Base-by-base conservation (phyloP, 169 alveolate species). In the Blepharisma undulans region DNA sequence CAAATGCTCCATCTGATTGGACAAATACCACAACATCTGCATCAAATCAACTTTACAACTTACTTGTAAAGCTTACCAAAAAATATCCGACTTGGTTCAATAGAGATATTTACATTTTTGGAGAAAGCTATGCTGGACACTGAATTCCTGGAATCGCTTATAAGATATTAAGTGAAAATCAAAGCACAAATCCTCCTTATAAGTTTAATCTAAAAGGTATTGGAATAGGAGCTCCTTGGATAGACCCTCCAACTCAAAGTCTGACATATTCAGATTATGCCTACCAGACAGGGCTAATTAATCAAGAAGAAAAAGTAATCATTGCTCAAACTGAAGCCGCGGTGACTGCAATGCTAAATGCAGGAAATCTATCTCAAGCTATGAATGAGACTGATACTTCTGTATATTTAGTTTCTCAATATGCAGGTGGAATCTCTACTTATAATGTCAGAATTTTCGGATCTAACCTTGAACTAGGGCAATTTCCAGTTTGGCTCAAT, bases 41-140 rank as follows among this genome's bases (percentile, higher is more conserved):
- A 4, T 34, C 92, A 14, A 16, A 89, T 71, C 59, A 89, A n/a
- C 86, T 89, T 5, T 89, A 89, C 86, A 81, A 74, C 5, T 80
- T 89, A 18, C 80, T 89, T 18, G 30, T 34, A 7, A 77, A 25
- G 25, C 85, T 89, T 16, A 84, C 71, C 10, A 27, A 27, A 21
- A 84, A 84, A 30, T 61, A 84, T 84, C 90, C 90, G 16, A 10
- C 16, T 12, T 84, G 90, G 90, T 84, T 84, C 48, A 25, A 84
- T 10, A 84, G 88, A 80, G 72, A 19, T 72, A 10, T 80, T 30
- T 80, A 80, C 25, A 72, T 87, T 10, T 87, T 87, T 74, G 91
- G 91, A 29, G 85, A 87, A 19, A 87, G 91, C 32, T 87, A 72
- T 87, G 91, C 76, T 16, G 91, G 91, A n/a, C 91, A 87, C 30